Conservation (phyloP, 768 basidiomycete species). For the Collybia sordida region DNA sequence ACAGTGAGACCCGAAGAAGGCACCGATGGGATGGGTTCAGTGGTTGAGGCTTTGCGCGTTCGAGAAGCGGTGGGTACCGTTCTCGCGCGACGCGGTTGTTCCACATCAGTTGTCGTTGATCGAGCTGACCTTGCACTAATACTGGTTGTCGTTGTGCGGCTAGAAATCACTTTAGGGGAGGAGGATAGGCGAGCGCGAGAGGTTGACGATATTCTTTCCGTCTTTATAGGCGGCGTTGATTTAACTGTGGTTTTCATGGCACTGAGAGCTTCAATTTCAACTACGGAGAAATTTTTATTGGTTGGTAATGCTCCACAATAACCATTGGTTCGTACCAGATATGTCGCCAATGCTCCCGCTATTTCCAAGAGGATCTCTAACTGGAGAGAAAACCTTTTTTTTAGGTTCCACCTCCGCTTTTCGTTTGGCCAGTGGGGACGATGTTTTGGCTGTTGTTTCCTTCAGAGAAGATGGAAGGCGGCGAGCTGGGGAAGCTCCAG, state of each 20-base stretch:
- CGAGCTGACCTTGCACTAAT: conserved; percentile 2
- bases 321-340: conserved; percentile 22
- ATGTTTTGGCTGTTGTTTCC: conserved; percentile 6
- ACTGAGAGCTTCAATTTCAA: conserved; percentile 20
- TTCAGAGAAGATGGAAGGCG: conserved; percentile 21
- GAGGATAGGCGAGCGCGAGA: conserved; percentile 2
- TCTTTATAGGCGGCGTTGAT: conserved; percentile 10
- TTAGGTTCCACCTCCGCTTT: conserved; percentile 7
- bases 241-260: conserved; percentile 6
- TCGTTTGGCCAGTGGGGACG: conserved; percentile 5
- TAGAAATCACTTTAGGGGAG: conserved; percentile 12
- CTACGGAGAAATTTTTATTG: conserved; percentile 10
- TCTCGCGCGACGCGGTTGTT: conserved; percentile 26
- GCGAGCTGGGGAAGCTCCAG: conserved; percentile 19
- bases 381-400: conserved; percentile 38
- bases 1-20: conserved; percentile 1
- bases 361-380: conserved; percentile 39
- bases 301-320: background rate
- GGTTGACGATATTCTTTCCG: conserved; percentile 4
- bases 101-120: conserved; percentile 9
- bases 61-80: conserved; percentile 23
- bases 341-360: conserved; percentile 23
- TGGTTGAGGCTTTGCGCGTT: conserved; percentile 20
- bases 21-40: conserved; percentile 3
- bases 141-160: conserved; percentile 7